Conservation (phyloP, 352 stramenopile genomes). For the Phytophthora boehmeriae region DNA sequence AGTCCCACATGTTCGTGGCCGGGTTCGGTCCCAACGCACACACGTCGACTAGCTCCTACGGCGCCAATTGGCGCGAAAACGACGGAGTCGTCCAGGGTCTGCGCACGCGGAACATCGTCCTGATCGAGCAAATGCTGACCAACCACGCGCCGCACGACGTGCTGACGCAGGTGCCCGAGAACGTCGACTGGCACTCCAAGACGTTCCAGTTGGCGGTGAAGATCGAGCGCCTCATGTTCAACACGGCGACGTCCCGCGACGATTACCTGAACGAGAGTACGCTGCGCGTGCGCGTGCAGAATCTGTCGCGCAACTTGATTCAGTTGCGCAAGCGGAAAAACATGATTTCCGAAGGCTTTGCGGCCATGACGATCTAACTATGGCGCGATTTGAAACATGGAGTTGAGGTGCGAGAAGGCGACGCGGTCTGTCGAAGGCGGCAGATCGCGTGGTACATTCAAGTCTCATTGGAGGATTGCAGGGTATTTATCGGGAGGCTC, state of each 20-base stretch:
- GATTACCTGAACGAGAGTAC: constrained; percentile 65
- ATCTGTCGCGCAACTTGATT: constrained; percentile 54
- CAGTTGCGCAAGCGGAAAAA: constrained; percentile 65
- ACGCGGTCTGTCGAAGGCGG: not conserved
- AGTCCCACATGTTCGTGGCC: constrained; percentile 2
- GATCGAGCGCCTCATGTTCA: constrained; percentile 69
- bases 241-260: constrained; percentile 46
- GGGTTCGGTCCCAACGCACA: constrained; percentile 16
- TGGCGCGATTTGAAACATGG: not conserved
- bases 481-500: constrained; percentile 24
- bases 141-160: constrained; percentile 61
- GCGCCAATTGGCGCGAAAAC: constrained; percentile 28
- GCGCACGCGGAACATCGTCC: constrained; percentile 46
- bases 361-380: constrained; percentile 26
- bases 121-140: constrained; percentile 62
- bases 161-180: constrained; percentile 60
- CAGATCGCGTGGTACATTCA: not conserved
- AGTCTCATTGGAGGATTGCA: no score
- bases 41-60: constrained; percentile 14
- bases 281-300: constrained; percentile 52
- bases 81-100: constrained; percentile 38
- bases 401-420: not conserved
- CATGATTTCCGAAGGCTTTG: constrained; percentile 35
- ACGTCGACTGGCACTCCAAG: constrained; percentile 66
- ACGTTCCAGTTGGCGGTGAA: constrained; percentile 66